Evolutionary conservation across 164 flowering plant genomes (phyloP).

Genomic region (Macadamia tetraphylla): DNA sequence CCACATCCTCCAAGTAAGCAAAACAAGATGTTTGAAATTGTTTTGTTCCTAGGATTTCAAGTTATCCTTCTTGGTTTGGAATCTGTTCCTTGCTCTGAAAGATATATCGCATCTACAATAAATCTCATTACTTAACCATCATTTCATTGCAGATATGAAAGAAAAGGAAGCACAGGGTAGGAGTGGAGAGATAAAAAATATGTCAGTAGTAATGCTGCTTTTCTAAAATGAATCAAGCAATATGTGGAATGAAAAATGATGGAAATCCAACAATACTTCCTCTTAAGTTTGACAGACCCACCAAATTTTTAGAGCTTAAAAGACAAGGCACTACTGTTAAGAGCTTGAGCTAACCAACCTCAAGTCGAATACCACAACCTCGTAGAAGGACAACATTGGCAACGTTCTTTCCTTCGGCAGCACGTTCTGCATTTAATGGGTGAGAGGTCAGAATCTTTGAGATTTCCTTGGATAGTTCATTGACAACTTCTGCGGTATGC

Average conservation of each 20-base stretch:
- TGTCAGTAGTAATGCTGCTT: not conserved
- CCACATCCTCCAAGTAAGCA: not conserved
- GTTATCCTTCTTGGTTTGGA: too few relatives aligned
- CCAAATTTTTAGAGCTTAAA: not conserved
- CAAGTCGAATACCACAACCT: constrained; percentile 96
- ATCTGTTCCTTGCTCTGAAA: too few relatives aligned
- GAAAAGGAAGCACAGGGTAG: too few relatives aligned
- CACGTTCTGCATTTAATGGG: constrained; percentile 70
- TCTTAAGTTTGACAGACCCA: not conserved
- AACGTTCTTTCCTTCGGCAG: constrained; percentile 76
- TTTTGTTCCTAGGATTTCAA: not conserved
- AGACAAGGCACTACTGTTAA: not conserved
- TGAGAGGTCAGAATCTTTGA: constrained; percentile 72
- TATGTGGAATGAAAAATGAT: not conserved
- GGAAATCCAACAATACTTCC: not conserved
- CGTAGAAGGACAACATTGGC: constrained; percentile 91
- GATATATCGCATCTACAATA: too few relatives aligned
- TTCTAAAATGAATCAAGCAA: not conserved
- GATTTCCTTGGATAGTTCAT: constrained; percentile 87
- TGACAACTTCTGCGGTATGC: constrained; percentile 81
- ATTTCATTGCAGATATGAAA: too few relatives aligned
- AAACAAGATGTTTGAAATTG: not conserved
- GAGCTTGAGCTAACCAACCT: constrained; percentile 38
- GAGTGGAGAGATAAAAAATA: not conserved
- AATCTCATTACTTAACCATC: too few relatives aligned